Base-by-base conservation (phyloP, 371 early-diverging fungal genomes). In the Globomyces sp. region DNA sequence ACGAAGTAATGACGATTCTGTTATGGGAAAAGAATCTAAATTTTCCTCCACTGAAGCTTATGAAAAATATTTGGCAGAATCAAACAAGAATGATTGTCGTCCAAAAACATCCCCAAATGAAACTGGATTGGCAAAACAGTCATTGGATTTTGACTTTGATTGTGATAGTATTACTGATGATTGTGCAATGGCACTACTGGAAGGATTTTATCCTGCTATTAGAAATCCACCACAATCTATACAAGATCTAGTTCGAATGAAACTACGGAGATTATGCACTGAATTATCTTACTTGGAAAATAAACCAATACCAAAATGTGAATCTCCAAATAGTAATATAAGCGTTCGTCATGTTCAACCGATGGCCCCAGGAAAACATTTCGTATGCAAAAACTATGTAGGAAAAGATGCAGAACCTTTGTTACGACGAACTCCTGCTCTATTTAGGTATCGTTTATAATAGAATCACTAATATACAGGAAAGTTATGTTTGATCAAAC, bases 401-500 rank as follows among this genome's bases (percentile, higher is more conserved):
- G 39, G 48, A 4, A 41, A 40, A 34, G 59, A 41, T 11, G 11
- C 43, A 3, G 69, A 72, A 52, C 66, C 44, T 0, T 36, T 62
- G 44, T 52, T 66, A 36, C 45, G 43, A 36, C 34, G 63, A n/a
- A 37, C 47, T 4, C 48, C 45, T 1, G 13, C 44, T 66, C n/a
- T 8, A 55, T 40, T 52, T 46, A 65, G 40, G 65, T 53, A 65
- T n/a, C 52, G 41, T 24, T 24, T 24, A 24, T 24, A 24, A 24
- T 57, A 6, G 65, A 41, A 42, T 64, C 40, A 49, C 24, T 45
- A 44, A 11, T 37, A 44, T 39, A 24, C 45, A 65, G 75, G 45
- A 73, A 69, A 57, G 68, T 71, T 5, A 61, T 79, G 9, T 76
- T 68, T 65, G 79, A 78, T 52, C 79, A 78, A 58, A 78, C 76